Evolutionary conservation across 2,329 filamentous ascomycete species (phyloP).

Genomic region (Alternaria atra): DNA sequence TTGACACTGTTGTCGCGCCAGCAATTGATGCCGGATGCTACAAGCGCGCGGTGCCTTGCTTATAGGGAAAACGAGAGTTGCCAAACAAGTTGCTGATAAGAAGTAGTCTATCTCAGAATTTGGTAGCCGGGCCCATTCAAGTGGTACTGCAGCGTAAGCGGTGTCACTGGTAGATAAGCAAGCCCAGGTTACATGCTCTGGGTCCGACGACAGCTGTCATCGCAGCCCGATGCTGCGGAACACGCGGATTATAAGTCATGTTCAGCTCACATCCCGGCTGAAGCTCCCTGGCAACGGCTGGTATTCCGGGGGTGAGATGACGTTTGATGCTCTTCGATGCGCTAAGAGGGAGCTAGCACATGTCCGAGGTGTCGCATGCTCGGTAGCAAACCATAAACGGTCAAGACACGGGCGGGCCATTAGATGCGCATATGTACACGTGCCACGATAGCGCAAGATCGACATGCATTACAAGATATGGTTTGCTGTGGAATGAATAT

Average conservation of each 20-base stretch:
- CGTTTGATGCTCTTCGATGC: conserved; percentile 9
- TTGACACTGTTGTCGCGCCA: conserved; percentile 12
- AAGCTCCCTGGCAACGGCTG: conserved; percentile 4
- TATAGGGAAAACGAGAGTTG: conserved; percentile 1
- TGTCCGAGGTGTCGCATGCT: conserved; percentile 4
- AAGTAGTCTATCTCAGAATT: conserved; percentile 4
- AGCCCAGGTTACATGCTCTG: conserved; percentile 4
- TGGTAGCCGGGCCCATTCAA: not conserved
- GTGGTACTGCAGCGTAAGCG: conserved; percentile 2
- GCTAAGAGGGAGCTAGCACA: conserved; percentile 8
- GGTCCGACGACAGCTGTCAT: conserved; percentile 10
- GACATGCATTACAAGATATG: conserved; percentile 18
- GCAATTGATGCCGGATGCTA: conserved; percentile 10
- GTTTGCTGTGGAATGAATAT: conserved; percentile 22
- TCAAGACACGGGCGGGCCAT: conserved; percentile 13
- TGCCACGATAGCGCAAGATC: conserved; percentile 16
- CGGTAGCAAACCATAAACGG: not conserved
- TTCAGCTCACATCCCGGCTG: conserved; percentile 5
- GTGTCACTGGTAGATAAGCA: conserved; percentile 6
- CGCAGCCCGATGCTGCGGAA: conserved; percentile 7
- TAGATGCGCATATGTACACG: conserved; percentile 21
- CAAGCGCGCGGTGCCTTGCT: conserved; percentile 7
- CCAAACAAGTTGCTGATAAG: conserved; percentile 5
- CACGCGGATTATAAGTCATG: conserved; percentile 13
- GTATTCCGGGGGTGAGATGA: conserved; percentile 12